phyloP scores from a whole-genome alignment of 1,284 basidiomycete genomes.

The Tilletia walkeri region DNA sequence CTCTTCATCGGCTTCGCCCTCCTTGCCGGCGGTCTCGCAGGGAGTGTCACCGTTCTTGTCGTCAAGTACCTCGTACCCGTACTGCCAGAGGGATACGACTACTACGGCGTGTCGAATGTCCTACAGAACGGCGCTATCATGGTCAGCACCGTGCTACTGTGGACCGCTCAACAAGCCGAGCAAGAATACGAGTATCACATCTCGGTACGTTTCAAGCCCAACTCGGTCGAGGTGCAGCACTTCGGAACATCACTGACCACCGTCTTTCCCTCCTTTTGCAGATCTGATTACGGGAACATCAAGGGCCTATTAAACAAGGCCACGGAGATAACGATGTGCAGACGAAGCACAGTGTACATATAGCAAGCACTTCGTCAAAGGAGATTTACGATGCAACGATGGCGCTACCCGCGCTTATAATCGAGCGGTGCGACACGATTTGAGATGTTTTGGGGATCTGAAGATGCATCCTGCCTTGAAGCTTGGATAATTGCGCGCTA shows the following conservation, averaged over 20 bases:
- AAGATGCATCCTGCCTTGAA: too few relatives aligned
- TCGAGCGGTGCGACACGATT: too few relatives aligned
- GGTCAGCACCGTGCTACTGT: slow-evolving; percentile 80
- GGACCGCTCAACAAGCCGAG: slow-evolving; percentile 77
- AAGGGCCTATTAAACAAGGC: too few relatives aligned
- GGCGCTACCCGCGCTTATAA: too few relatives aligned
- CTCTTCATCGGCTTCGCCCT: slow-evolving; percentile 93
- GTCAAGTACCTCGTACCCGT: slow-evolving; percentile 83
- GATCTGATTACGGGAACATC: neutral
- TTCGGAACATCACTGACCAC: too few relatives aligned
- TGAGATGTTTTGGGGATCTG: too few relatives aligned
- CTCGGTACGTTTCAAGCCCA: slow-evolving; percentile 17
- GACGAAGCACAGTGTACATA: too few relatives aligned
- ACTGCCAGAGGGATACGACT: slow-evolving; percentile 73
- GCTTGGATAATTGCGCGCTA: too few relatives aligned
- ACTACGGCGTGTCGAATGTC: slow-evolving; percentile 92
- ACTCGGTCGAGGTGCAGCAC: too few relatives aligned
- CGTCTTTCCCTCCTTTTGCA: neutral
- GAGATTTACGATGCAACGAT: too few relatives aligned
- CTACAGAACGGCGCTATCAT: slow-evolving; percentile 87
- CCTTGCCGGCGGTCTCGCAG: slow-evolving; percentile 92
- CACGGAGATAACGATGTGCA: too few relatives aligned
- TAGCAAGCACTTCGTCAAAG: too few relatives aligned
- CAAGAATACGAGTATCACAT: slow-evolving; percentile 85
- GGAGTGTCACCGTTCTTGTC: slow-evolving; percentile 82